phyloP scores from a whole-genome alignment of 192 early-diverging fungal species.

The Bifiguratus adelaidae region DNA sequence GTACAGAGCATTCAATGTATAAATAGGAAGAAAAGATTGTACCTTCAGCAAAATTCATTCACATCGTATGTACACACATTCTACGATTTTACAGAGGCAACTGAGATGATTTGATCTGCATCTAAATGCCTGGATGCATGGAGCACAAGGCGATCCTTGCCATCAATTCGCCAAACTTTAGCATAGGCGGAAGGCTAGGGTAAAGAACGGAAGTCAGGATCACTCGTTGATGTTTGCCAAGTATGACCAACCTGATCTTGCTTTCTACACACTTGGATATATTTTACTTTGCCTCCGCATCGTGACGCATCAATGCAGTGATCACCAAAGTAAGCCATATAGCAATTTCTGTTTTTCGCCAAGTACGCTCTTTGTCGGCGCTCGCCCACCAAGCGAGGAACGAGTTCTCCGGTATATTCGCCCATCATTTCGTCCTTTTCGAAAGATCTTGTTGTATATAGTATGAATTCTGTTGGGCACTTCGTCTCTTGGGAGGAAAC shows the following conservation, averaged over 20 bases:
- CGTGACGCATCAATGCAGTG: slow-evolving; percentile 10
- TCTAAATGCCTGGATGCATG: neutral
- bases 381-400: slow-evolving; percentile 1
- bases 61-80: too few relatives aligned
- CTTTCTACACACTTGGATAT: too few relatives aligned
- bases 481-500: neutral
- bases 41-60: too few relatives aligned
- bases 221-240: too few relatives aligned
- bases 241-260: too few relatives aligned
- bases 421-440: slow-evolving; percentile 11
- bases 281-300: slow-evolving; percentile 7
- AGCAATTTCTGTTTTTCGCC: slow-evolving; percentile 4
- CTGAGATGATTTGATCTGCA: neutral
- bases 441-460: slow-evolving; percentile 4
- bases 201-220: neutral
- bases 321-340: slow-evolving; percentile 13
- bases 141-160: neutral
- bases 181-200: neutral
- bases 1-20: too few relatives aligned
- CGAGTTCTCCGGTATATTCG: slow-evolving; percentile 12
- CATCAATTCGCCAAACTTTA: neutral
- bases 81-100: too few relatives aligned
- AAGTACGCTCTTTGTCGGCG: slow-evolving; percentile 4
- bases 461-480: slow-evolving; percentile 1
- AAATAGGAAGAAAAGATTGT: too few relatives aligned